A percentile compares a stretch with the other conserved stretches of the same genome.
These are phyloP conservation scores for Vickermania ingenoplastis DNA, from an alignment of 208 protist genomes.

Conservation along the genomic window DNA sequence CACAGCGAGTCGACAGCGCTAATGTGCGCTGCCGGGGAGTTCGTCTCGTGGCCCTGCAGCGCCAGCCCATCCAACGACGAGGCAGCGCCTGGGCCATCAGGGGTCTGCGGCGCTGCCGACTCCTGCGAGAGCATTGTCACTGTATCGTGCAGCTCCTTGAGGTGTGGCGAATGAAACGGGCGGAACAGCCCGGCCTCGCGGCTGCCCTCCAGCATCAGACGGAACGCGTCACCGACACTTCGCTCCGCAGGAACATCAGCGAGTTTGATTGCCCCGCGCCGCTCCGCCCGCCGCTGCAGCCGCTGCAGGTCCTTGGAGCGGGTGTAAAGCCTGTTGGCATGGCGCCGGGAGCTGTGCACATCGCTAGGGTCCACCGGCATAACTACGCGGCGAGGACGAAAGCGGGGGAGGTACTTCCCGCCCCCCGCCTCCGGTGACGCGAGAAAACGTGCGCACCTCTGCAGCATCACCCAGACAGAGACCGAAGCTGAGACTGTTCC, in stretches of 20 bases:
- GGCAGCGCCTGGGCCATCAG: not conserved
- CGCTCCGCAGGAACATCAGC: slow-evolving; percentile 59
- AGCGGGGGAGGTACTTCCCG: slow-evolving; percentile 66
- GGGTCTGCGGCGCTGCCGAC: not conserved
- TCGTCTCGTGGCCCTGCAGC: not conserved
- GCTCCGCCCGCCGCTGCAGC: slow-evolving; percentile 23
- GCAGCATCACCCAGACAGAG: no score
- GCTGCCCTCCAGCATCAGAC: slow-evolving; percentile 57
- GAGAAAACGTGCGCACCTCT: no score
- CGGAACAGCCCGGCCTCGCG: slow-evolving; percentile 31
- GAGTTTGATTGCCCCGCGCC: slow-evolving; percentile 50
- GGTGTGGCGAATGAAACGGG: slow-evolving; percentile 7
- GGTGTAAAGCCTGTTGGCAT: slow-evolving; percentile 39
- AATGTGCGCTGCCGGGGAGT: not conserved
- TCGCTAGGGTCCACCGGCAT: slow-evolving; percentile 78
- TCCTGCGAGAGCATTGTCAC: not conserved
- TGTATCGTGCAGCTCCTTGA: slow-evolving; percentile 6
- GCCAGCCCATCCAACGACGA: not conserved
- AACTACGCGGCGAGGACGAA: slow-evolving; percentile 74
- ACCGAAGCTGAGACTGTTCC: no score
- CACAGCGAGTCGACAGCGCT: slow-evolving; percentile 59
- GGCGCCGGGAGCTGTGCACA: slow-evolving; percentile 37
- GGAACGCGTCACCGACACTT: slow-evolving; percentile 73
- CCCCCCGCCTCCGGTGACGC: no score
- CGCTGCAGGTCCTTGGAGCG: slow-evolving; percentile 30